Evolutionary conservation across 345 rosid genomes (phyloP).

Genomic region (Brassica rapa): DNA sequence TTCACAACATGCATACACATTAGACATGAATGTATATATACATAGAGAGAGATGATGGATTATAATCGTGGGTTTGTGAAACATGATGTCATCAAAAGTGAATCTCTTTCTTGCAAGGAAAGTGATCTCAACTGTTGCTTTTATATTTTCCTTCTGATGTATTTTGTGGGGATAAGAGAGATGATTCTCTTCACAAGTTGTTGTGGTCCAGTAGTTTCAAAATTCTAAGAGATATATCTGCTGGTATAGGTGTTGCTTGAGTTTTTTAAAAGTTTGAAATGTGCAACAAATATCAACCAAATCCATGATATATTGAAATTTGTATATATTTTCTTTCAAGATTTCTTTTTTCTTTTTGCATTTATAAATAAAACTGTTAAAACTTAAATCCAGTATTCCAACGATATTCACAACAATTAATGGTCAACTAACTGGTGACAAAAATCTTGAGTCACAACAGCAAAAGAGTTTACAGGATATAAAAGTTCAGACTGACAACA

Average conservation of each 20-base stretch:
- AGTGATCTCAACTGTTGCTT: slow-evolving; percentile 46
- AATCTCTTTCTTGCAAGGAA: slow-evolving; percentile 37
- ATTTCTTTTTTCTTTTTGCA: not conserved
- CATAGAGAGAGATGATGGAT: not conserved
- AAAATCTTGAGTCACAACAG: not conserved
- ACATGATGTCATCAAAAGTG: slow-evolving; percentile 41
- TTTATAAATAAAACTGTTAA: not conserved
- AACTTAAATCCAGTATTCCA: not conserved
- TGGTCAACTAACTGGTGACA: not conserved
- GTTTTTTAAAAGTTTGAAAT: not conserved
- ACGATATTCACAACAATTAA: not conserved
- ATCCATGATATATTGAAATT: not conserved
- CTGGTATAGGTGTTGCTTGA: slow-evolving; percentile 10
- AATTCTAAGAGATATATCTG: not conserved
- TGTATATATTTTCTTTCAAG: not conserved
- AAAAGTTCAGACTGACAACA: not conserved
- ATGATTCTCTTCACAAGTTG: slow-evolving; percentile 37
- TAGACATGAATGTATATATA: not conserved
- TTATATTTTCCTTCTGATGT: slow-evolving; percentile 28
- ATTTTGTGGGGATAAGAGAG: slow-evolving; percentile 44
- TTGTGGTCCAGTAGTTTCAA: slow-evolving; percentile 22
- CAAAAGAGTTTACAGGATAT: not conserved
- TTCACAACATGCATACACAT: slow-evolving; percentile 18
- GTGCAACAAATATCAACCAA: not conserved
- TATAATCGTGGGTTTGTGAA: slow-evolving; percentile 28